Evolutionary conservation across 345 rosid species (phyloP).

Genomic region (Isatis tinctoria): DNA sequence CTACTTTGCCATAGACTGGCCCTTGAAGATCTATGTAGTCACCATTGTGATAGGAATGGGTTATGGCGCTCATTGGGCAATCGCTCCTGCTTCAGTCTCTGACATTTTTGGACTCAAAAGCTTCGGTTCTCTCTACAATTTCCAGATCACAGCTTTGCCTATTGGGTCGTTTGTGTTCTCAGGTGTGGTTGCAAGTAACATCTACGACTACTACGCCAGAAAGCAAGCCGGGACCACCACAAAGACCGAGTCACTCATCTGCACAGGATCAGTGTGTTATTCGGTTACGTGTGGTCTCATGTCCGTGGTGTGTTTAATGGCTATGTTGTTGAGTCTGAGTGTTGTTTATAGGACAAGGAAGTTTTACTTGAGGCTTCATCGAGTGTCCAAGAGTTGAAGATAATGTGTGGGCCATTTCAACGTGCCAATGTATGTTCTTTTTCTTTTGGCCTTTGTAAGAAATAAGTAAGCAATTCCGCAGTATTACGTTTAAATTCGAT

Average conservation of each 20-base stretch:
- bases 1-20: conserved; percentile 57
- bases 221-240: conserved; percentile 41
- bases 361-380: conserved; percentile 60
- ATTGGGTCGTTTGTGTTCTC: conserved; percentile 74
- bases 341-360: conserved; percentile 63
- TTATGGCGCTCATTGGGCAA: conserved; percentile 64
- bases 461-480: not conserved
- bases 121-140: conserved; percentile 71
- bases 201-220: conserved; percentile 67
- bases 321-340: conserved; percentile 48
- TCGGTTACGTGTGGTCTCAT: conserved; percentile 56
- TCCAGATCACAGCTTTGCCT: conserved; percentile 51
- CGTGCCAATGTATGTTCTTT: not conserved
- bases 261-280: conserved; percentile 58
- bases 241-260: conserved; percentile 40
- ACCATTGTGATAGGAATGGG: conserved; percentile 59
- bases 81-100: conserved; percentile 58
- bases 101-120: conserved; percentile 72
- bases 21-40: conserved; percentile 57
- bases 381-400: conserved; percentile 34
- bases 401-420: conserved; percentile 1
- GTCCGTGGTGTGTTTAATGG: conserved; percentile 53
- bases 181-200: conserved; percentile 66
- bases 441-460: not conserved
- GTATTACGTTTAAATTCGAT: not conserved